Base-by-base conservation (phyloP, 306 rosid genomes). In the Pyrus bretschneideri region DNA sequence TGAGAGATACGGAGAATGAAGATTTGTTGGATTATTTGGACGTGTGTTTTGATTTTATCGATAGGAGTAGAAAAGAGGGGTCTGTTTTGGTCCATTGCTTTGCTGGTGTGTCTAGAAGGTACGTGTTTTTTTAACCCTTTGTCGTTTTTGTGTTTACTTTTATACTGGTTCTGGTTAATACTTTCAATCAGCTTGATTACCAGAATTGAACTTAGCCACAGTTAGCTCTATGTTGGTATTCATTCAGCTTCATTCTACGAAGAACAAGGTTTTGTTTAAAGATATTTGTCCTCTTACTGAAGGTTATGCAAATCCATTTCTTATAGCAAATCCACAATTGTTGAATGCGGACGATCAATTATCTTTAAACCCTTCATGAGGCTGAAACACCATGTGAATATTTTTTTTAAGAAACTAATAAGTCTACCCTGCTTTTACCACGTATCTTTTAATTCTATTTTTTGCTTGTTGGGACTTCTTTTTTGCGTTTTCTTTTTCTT, bases 41-140 rank as follows among this genome's bases (percentile, higher is more conserved):
- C 5, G 93, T 83, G 19, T 95, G 96, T 81, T 82, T 92, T 67
- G 91, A 92, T 82, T 95, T 92, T 79, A 88, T 95, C 73, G 96
- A 95, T 66, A 73, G 75, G 45, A 84, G 91, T 44, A 83, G 93
- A 73, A 92, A 90, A 75, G 88, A 95, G 69, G 98, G 98, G 40
- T 81, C 91, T 64, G 91, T 95, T 84, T 71, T 95, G 81, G 97
- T 95, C 35, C 98, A 95, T 79, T 95, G 98, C 84, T 92, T 95
- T 61, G 98, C 97, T 21, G 98, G 98, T 21, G 98, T 95, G n/a
- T 95, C 98, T 45, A 90, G 97, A 90, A 94, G 98, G 98, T 93
- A 86, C 71, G 15, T 7, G 6, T 62, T 21, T 4, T 22, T 27
- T 18, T 38, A 55, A 31, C 75, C 19, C n/a, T 21, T 30, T 70